Base-by-base conservation (phyloP, 2,329 filamentous ascomycete species). In the Tothia fuscella region DNA sequence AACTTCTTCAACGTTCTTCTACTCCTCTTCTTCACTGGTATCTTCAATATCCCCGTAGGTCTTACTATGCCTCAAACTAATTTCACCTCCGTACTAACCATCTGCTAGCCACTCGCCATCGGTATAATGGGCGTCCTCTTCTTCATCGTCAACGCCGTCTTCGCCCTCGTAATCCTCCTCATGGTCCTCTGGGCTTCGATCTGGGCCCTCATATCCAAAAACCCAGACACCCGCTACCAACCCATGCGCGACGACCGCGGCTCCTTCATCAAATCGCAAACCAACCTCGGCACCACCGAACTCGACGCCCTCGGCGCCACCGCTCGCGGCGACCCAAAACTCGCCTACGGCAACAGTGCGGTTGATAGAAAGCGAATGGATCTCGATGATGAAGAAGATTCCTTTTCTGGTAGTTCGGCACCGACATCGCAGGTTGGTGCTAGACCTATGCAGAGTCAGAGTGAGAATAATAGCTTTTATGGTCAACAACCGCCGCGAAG, bases 251-350 rank as follows among this genome's bases (percentile, higher is more conserved):
- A 96, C 54, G 89, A 96, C 62, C 82, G 89, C 53, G 86, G 86
- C 39, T 95, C 88, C 9, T 95, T 96, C 65, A 94, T 95, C 78
- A 95, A 95, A 69, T 94, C 87, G 10, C 83, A 93, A 60, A 83
- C 34, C 26, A 39, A 40, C 19, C 41, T 43, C 22, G 41, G 41
- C 25, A 85, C 82, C 4, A 93, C 87, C 5, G 88, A 95, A 63
- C 72, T 95, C 38, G 87, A 95, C 24, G 44, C 44, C 16, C 42
- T 46, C 3, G 44, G 44, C 26, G 44, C 44, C 34, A 46, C 44
- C 3, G 44, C 44, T 16, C 42, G 42, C 30, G 44, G 44, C 24
- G 44, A 46, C 43, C 65, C 71, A 62, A 85, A 89, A 50, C 82
- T 85, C 35, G 88, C 88, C 6, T 68, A 95, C 44, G 88, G 84